Conservation (phyloP, 768 basidiomycete species). For the Leccinum sublutescens region DNA sequence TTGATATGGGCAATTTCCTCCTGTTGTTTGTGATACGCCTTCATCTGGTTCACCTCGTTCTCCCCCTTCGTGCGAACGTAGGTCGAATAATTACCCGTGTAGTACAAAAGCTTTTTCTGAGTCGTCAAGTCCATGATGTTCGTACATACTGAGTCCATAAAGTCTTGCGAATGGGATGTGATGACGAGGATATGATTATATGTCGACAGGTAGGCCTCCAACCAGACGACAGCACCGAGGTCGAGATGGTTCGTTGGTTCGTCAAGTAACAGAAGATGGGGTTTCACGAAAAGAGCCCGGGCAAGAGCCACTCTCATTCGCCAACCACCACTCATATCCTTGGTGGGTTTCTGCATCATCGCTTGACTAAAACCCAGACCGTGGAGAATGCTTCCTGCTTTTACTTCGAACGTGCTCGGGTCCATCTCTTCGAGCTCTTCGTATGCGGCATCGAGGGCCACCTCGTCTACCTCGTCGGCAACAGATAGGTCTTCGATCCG, state of each 20-base stretch:
- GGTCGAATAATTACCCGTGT: conserved; percentile 95
- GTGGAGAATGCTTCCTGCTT: conserved; percentile 94
- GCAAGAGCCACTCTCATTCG: conserved; percentile 98
- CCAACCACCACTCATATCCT: conserved; percentile 99
- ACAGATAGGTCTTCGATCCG: conserved; percentile 90
- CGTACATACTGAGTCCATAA: conserved; percentile 97
- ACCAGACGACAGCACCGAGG: conserved; percentile 97
- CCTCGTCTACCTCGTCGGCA: conserved; percentile 87
- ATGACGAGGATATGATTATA: conserved; percentile 99
- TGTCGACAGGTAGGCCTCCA: conserved; percentile 95
- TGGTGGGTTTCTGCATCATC: conserved; percentile 97
- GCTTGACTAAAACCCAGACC: conserved; percentile 87
- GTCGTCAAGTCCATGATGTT: conserved; percentile 95
- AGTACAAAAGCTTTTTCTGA: conserved; percentile 92
- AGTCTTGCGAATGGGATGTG: conserved; percentile 98
- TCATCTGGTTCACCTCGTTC: conserved; percentile 99
- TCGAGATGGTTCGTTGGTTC: conserved; percentile 94
- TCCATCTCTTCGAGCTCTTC: conserved; percentile 98
- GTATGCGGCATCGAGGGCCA: conserved; percentile 83
- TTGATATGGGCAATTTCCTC: conserved; percentile 99
- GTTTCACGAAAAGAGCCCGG: conserved; percentile 93
- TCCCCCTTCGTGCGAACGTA: conserved; percentile 94
- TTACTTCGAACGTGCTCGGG: conserved; percentile 91
- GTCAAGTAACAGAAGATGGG: conserved; percentile 91
- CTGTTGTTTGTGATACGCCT: conserved; percentile 97